Conservation (phyloP, 2,329 filamentous ascomycete genomes). For the Penicillium sp. region DNA sequence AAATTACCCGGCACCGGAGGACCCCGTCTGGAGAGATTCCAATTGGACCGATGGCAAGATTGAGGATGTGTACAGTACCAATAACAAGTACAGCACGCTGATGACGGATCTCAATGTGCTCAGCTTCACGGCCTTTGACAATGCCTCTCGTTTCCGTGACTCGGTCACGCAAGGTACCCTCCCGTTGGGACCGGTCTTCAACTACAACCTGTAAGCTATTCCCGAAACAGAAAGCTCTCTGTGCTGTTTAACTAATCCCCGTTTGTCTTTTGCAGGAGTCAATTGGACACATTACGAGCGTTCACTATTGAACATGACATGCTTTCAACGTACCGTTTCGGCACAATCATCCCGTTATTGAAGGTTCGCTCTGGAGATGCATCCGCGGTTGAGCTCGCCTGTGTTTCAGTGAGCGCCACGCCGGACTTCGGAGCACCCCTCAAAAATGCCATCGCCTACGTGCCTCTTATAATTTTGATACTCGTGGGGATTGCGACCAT, state of each 20-base stretch:
- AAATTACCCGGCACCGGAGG: constrained; percentile 59
- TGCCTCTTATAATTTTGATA: constrained; percentile 75
- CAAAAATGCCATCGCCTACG: constrained; percentile 66
- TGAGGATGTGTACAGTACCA: constrained; percentile 56
- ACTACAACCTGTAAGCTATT: constrained; percentile 49
- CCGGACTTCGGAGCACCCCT: constrained; percentile 73
- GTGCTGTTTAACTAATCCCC: not conserved
- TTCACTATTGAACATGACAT: constrained; percentile 74
- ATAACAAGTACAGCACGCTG: constrained; percentile 69
- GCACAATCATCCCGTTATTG: constrained; percentile 73
- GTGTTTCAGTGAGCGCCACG: constrained; percentile 77
- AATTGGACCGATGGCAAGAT: constrained; percentile 74
- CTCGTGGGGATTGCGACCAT: constrained; percentile 79
- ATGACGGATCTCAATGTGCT: constrained; percentile 70
- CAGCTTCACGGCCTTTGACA: constrained; percentile 68
- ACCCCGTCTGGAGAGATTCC: constrained; percentile 61
- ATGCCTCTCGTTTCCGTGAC: constrained; percentile 64
- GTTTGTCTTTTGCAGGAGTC: constrained; percentile 32
- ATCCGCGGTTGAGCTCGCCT: constrained; percentile 65
- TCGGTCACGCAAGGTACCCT: constrained; percentile 61
- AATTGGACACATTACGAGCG: constrained; percentile 60
- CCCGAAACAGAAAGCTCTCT: not conserved
- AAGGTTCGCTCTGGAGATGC: constrained; percentile 72
- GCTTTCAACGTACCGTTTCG: constrained; percentile 78
- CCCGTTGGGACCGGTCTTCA: constrained; percentile 72